phyloP scores from a whole-genome alignment of 2,329 filamentous ascomycete species.

The Talaromyces atroroseus region DNA sequence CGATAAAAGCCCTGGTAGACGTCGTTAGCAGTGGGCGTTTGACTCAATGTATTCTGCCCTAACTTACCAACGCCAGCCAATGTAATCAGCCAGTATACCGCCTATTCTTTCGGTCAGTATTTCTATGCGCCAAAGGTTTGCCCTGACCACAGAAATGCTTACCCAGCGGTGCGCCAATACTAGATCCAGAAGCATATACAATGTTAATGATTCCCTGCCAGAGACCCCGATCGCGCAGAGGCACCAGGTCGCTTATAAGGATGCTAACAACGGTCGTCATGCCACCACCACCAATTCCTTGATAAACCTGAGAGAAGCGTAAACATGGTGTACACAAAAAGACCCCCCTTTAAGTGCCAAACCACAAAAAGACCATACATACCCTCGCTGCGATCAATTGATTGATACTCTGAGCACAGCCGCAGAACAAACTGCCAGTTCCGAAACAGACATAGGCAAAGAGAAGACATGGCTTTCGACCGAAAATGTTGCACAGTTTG shows the following conservation, averaged over 20 bases:
- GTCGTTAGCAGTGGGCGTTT: not conserved
- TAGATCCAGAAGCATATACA: constrained; percentile 63
- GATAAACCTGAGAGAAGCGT: constrained; percentile 40
- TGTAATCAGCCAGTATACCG: constrained; percentile 58
- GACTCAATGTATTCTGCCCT: not conserved
- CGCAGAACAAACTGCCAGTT: constrained; percentile 57
- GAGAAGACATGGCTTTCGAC: constrained; percentile 60
- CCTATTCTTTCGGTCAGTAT: constrained; percentile 37
- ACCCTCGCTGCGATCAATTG: constrained; percentile 61
- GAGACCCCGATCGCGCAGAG: constrained; percentile 62
- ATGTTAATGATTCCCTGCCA: constrained; percentile 74
- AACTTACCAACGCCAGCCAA: constrained; percentile 14
- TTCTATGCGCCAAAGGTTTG: not conserved
- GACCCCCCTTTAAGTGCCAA: not conserved
- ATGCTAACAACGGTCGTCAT: constrained; percentile 67
- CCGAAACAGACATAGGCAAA: constrained; percentile 62
- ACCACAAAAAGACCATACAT: constrained; percentile 21
- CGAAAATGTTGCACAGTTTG: constrained; percentile 33
- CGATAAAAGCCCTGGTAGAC: constrained; percentile 53
- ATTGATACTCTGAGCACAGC: constrained; percentile 57
- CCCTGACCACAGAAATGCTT: not conserved
- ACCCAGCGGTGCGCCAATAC: constrained; percentile 63
- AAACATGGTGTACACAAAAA: not conserved
- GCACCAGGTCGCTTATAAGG: constrained; percentile 64
- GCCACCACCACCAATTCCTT: constrained; percentile 64